Conservation (phyloP, 148 eudicot species). For the Vaccinium myrtillus region DNA sequence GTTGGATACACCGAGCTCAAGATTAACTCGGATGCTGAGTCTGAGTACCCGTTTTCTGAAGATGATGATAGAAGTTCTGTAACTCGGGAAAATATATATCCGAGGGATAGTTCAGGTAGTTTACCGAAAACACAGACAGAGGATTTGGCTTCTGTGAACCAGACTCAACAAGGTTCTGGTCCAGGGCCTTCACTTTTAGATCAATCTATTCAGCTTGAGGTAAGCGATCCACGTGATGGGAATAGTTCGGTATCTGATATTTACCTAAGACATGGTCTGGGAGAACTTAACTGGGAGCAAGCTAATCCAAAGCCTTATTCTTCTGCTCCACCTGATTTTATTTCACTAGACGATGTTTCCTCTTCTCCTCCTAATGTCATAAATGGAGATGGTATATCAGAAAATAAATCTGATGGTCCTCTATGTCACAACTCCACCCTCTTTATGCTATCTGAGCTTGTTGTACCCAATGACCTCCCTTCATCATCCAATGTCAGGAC, state of each 20-base stretch:
- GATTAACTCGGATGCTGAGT: constrained; percentile 62
- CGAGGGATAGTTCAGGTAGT: constrained; percentile 14
- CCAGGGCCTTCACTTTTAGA: constrained; percentile 22
- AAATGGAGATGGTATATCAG: constrained; percentile 10
- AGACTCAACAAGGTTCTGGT: constrained; percentile 21
- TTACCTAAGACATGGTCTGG: constrained; percentile 22
- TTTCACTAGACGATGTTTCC: constrained; percentile 22
- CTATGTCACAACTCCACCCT: constrained; percentile 3
- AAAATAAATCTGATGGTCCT: constrained; percentile 5
- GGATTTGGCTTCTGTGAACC: constrained; percentile 15
- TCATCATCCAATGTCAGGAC: constrained; percentile 25
- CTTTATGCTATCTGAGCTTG: constrained; percentile 32
- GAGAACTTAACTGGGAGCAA: constrained; percentile 42
- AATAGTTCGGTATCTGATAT: constrained; percentile 23
- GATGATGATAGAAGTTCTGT: constrained; percentile 42
- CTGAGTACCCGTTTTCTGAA: constrained; percentile 54
- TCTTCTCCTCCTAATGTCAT: constrained; percentile 5
- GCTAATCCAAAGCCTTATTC: constrained; percentile 19
- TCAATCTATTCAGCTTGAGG: constrained; percentile 24
- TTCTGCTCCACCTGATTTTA: constrained; percentile 21
- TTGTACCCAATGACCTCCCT: constrained; percentile 34
- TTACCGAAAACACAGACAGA: constrained; percentile 24
- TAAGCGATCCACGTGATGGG: constrained; percentile 21
- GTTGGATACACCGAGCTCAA: constrained; percentile 63
- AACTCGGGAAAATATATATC: constrained; percentile 19